Evolutionary conservation across 768 basidiomycete species (phyloP).

Genomic region (Podaxis sp.): DNA sequence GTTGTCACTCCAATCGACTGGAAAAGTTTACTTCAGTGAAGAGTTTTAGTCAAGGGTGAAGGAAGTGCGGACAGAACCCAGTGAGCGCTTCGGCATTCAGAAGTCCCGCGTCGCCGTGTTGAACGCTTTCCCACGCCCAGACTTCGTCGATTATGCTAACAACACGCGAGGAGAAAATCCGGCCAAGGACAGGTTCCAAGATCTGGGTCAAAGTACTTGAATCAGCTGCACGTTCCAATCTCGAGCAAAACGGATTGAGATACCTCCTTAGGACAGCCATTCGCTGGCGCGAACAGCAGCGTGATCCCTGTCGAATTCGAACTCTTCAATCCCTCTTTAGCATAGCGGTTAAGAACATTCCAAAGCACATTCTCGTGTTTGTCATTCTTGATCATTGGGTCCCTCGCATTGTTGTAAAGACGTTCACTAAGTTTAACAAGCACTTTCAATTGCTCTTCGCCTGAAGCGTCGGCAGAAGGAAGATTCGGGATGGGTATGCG

Average conservation of each 20-base stretch:
- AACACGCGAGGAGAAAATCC: conserved; percentile 47
- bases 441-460: conserved; percentile 32
- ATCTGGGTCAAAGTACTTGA: conserved; percentile 42
- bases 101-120: conserved; percentile 80
- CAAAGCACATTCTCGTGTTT: conserved; percentile 42
- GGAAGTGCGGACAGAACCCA: conserved; percentile 5
- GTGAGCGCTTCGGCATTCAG: conserved; percentile 61
- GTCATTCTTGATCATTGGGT: conserved; percentile 32
- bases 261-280: conserved; percentile 87
- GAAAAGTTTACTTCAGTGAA: neutral
- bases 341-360: conserved; percentile 74
- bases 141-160: conserved; percentile 55
- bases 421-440: neutral
- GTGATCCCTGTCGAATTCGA: conserved; percentile 50
- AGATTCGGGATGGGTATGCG: conserved; percentile 38
- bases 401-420: conserved; percentile 25
- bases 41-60: neutral
- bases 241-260: conserved; percentile 16
- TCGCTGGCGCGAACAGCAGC: conserved; percentile 78
- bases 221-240: neutral
- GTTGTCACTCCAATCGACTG: conserved; percentile 80
- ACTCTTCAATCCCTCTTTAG: conserved; percentile 29
- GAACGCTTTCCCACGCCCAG: conserved; percentile 81
- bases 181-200: conserved; percentile 70
- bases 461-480: conserved; percentile 25